These are phyloP conservation scores for Xerocomellus chrysenteron DNA, from an alignment of 768 basidiomycete species.

Conservation along the genomic window DNA sequence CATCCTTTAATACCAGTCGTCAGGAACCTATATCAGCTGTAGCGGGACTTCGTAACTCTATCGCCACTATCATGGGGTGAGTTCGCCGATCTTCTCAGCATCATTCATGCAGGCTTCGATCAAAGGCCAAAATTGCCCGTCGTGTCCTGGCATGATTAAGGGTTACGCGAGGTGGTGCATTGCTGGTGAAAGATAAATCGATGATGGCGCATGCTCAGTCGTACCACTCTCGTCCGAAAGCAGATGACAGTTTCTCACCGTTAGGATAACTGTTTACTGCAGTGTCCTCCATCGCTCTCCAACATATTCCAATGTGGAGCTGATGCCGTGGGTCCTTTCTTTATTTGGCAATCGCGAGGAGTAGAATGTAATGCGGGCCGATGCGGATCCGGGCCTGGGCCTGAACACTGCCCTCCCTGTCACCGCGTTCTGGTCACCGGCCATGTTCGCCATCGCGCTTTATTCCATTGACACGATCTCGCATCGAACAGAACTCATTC, in stretches of 20 bases:
- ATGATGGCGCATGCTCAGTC: not conserved
- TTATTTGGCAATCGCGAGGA: not conserved
- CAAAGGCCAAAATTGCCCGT: slow-evolving; percentile 11
- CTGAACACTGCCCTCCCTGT: slow-evolving; percentile 8
- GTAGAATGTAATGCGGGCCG: not conserved
- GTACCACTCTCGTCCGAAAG: not conserved
- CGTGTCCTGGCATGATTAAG: not conserved
- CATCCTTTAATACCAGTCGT: not conserved
- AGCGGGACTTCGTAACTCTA: not conserved
- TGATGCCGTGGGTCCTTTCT: not conserved
- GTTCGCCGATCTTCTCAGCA: not conserved
- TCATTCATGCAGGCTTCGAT: not conserved
- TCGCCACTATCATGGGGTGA: not conserved
- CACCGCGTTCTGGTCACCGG: not conserved
- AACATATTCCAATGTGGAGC: not conserved
- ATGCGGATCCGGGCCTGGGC: not conserved
- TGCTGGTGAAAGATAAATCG: not conserved
- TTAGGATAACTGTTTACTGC: not conserved
- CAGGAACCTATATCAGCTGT: not conserved
- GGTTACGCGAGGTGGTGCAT: not conserved
- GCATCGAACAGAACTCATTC: not conserved
- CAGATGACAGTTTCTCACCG: too few species aligned
- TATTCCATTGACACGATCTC: not conserved
- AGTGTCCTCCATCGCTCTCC: not conserved
- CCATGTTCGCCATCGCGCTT: not conserved